Conservation (phyloP, 495 filamentous ascomycete species). For the Lasiosphaeria hispida region DNA sequence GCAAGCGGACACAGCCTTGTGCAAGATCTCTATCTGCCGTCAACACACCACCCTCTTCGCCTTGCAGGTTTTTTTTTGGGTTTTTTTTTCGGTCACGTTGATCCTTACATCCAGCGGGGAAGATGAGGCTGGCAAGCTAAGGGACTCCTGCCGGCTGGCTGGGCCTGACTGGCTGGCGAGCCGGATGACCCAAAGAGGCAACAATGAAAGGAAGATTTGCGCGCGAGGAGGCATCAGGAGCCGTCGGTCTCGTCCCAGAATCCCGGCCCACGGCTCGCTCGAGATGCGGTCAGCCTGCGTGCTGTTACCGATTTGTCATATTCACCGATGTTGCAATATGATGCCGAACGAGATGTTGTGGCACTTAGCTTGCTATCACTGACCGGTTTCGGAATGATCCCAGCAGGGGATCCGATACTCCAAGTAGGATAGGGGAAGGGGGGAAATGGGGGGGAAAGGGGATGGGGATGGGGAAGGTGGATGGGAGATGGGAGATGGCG, state of each 20-base stretch:
- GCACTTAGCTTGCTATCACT: neutral
- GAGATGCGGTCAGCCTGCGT: neutral
- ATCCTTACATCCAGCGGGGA: too few relatives aligned
- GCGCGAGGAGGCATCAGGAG: neutral
- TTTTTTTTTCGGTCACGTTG: too few relatives aligned
- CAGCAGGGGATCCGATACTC: neutral
- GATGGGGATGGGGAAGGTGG: neutral
- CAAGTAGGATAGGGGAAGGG: neutral
- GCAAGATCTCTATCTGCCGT: too few relatives aligned
- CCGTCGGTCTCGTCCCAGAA: neutral
- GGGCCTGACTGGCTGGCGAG: too few relatives aligned
- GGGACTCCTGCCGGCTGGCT: neutral
- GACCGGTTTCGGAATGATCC: conserved; percentile 7
- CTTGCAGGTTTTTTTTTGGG: too few relatives aligned
- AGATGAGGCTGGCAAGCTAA: too few relatives aligned
- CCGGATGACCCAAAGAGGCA: neutral
- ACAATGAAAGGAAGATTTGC: neutral
- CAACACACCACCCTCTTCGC: too few relatives aligned
- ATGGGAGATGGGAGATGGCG: too few relatives aligned
- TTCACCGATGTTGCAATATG: conserved; percentile 11
- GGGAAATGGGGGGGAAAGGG: neutral
- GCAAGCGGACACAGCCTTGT: too few relatives aligned
- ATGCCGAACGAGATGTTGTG: neutral
- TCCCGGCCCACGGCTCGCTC: neutral
- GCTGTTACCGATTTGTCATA: too few relatives aligned